Evolutionary conservation across 192 early-diverging fungal species (phyloP), one percentile per base, ranked within the genome.

Genomic region (Podila minutissima): DNA sequence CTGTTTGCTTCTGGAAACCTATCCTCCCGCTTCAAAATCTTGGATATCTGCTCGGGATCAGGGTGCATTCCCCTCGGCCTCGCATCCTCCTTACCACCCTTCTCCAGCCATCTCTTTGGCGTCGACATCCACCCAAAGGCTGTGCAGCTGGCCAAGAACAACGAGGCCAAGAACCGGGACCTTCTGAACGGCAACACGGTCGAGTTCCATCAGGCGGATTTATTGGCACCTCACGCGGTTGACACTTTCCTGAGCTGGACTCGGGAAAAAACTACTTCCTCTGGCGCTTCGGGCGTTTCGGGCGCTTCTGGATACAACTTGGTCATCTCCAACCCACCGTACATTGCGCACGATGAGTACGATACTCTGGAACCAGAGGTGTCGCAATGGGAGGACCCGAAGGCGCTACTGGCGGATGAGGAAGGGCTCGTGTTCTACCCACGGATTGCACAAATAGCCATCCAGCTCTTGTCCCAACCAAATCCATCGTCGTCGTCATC

Each of bases 261-360:
- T 62, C 46, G 32, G 32, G 37, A 26, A 26, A 33, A 32, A 0
- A 7, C n/a, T 0, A 10, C 24, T 8, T 7, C n/a, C 24, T 26
- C 6, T 8, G 35, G 35, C 10, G 10, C 35, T n/a, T 24, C 11
- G 24, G 35, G 35, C 10, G 10, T 8, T n/a, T 24, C 11, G 24
- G 53, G 53, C 53, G 1, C 53, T 24, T n/a, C 64, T 4, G 51
- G 66, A 15, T 94, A 88, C 74, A 89, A 97, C 66, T 70, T 97
- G 33, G 84, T 99, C n/a, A 89, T 96, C 1, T 88, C 92, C 22
- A 99, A 99, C 82, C 97, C 97, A 29, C 97, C 97, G 1, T 97
- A 99, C 73, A 88, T 99, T 37, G 85, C 95, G 0, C 83, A 79
- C 4, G 63, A 74, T 3, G 95, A 97, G 71, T 95, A 94, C 62